Evolutionary conservation across 2,329 filamentous ascomycete species (phyloP), one percentile per base, ranked within the genome.

Genomic region (Sporothrix humicola): DNA sequence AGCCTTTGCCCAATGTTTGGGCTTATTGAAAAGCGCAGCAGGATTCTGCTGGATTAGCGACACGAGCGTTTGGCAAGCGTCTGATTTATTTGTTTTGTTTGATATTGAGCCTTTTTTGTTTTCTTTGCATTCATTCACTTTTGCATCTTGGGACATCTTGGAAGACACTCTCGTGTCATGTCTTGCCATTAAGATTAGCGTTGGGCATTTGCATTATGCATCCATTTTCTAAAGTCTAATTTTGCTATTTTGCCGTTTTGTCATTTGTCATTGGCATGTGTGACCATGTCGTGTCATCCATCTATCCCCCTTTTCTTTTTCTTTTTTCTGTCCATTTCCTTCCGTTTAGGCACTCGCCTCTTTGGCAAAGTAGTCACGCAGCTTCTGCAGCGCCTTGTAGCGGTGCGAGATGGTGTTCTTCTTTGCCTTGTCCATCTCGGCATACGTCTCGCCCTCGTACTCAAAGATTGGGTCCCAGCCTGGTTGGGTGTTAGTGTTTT

Each of bases 401-500:
- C 96, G 92, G 83, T 99, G 96, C 37, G 95, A 98, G 79, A 99
- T 93, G 79, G 90, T 89, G 84, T 98, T 99, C 90, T 97, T 97
- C 80, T 90, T 89, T 10, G 81, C 83, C 82, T 92, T 95, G 70
- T 94, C 92, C 96, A 99, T 99, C 84, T 99, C 96, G 42, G 96
- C 96, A 81, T 97, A 69, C 84, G 96, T 99, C 83, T 93, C 85
- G 58, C 95, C 95, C 76, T 97, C 88, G 78, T 97, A 95, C 83
- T 99, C 96, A 79, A 99, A 99, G 76, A 97, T 92, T 1, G 96
- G 90, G 82, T 99, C 96, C 96, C 96, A 99, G 63, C 95, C 95
- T 97, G 69, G 42, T 3, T 12, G 20, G 42, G 4, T 48, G 46
- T 48, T 48, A 48, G 46, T 48, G 46, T 17, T 48, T 2, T 13